phyloP scores from a whole-genome alignment of 2,329 filamentous ascomycete genomes.

The Colletotrichum tamarilloi region DNA sequence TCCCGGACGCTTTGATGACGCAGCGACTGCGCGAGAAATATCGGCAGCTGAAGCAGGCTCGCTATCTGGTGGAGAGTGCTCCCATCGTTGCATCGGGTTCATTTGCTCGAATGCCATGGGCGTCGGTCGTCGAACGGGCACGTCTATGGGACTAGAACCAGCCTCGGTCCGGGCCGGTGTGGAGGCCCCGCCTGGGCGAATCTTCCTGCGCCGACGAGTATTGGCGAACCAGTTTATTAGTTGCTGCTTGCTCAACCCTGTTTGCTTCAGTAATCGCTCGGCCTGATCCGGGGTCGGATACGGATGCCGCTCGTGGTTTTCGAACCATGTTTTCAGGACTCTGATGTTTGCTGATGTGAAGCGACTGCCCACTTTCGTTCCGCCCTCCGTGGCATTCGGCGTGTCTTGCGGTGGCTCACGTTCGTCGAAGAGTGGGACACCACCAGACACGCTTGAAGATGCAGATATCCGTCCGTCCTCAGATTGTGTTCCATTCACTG shows the following conservation, averaged over 20 bases:
- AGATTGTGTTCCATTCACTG: background rate
- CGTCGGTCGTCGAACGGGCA: constrained; percentile 57
- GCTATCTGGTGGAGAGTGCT: constrained; percentile 39
- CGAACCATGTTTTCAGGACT: constrained; percentile 72
- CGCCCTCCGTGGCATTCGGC: background rate
- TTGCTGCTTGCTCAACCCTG: constrained; percentile 70
- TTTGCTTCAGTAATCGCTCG: constrained; percentile 66
- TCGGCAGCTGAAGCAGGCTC: constrained; percentile 38
- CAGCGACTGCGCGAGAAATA: constrained; percentile 38
- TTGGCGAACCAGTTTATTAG: constrained; percentile 80
- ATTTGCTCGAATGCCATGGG: constrained; percentile 44
- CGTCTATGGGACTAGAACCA: constrained; percentile 59
- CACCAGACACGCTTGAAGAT: constrained; percentile 13
- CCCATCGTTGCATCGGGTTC: constrained; percentile 37
- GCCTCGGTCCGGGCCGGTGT: constrained; percentile 56
- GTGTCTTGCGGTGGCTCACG: too few species aligned
- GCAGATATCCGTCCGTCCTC: background rate
- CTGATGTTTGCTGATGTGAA: constrained; percentile 46
- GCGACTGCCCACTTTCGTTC: constrained; percentile 4
- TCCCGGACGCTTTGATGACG: constrained; percentile 18
- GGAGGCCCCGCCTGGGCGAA: constrained; percentile 61
- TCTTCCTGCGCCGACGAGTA: constrained; percentile 72
- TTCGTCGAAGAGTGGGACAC: background rate
- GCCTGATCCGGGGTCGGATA: constrained; percentile 76
- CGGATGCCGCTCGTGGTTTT: constrained; percentile 69